phyloP scores from a whole-genome alignment of 495 filamentous ascomycete species.

The Delitschia confertaspora region DNA sequence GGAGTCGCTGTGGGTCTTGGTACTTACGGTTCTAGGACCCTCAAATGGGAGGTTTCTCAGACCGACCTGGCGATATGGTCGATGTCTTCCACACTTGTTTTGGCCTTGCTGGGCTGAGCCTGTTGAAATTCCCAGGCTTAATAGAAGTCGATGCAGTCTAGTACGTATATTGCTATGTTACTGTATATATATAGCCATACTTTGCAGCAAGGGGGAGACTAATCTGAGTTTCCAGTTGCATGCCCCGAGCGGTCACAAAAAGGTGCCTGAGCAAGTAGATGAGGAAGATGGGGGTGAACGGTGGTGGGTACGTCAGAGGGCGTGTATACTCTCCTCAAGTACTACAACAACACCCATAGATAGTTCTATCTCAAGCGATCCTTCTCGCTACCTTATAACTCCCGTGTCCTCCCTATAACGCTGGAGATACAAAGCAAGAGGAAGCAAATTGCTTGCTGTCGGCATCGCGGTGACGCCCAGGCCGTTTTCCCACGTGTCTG shows the following conservation, averaged over 20 bases:
- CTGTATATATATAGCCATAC: too few relatives aligned
- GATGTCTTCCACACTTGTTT: constrained; percentile 96
- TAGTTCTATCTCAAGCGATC: not conserved
- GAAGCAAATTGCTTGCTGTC: constrained; percentile 42
- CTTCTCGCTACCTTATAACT: constrained; percentile 73
- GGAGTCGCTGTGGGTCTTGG: not conserved
- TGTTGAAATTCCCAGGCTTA: constrained; percentile 66
- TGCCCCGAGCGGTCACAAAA: constrained; percentile 31
- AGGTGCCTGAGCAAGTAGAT: constrained; percentile 20
- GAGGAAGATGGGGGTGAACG: not conserved
- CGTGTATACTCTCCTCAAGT: not conserved
- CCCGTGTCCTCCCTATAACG: constrained; percentile 43
- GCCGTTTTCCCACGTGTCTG: constrained; percentile 17
- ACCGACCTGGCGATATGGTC: constrained; percentile 86
- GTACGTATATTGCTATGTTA: too few relatives aligned
- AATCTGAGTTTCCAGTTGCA: constrained; percentile 29
- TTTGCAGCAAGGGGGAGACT: too few relatives aligned
- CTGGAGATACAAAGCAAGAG: constrained; percentile 69
- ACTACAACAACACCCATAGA: not conserved
- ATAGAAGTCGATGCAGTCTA: constrained; percentile 80
- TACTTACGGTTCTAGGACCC: constrained; percentile 49
- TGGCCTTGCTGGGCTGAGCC: constrained; percentile 77
- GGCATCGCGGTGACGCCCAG: constrained; percentile 14
- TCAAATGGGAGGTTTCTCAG: constrained; percentile 75
- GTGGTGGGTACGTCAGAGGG: constrained; percentile 1